Evolutionary conservation across 108 stramenopile species (phyloP), one percentile per base, ranked within the genome.

Genomic region (Cyclotella cryptica): DNA sequence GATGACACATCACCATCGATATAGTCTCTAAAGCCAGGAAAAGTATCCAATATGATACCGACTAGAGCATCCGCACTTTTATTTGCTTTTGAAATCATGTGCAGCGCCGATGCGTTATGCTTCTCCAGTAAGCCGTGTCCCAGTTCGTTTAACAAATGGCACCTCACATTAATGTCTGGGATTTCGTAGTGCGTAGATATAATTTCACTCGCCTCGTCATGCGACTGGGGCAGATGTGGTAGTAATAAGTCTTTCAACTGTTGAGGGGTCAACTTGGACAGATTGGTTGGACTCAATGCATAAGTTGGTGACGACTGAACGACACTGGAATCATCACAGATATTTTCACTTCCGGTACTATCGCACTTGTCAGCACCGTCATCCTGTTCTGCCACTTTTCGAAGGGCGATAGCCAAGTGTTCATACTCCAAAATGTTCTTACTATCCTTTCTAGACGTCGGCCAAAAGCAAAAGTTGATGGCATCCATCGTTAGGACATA

Each of bases 391-490:
- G 91, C 93, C 69, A 94, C 53, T 43, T 84, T 86, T 45, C 87
- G 88, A 22, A 97, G 77, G 17, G 92, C 90, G 17, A 81, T 83
- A 26, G 97, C 94, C 46, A 97, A 58, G 66, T 93, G 90, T 39
- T 94, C 92, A 83, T 97, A 97, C 72, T 97, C 95, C 22, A 96
- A 83, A 5, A 51, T 53, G 66, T 92, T 87, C 40, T 80, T 86
- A 26, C 27, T 64, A 15, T 41, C 24, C 41, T 59, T 52, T 29
- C 62, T 35, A 51, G 78, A 44, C 46, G 63, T 41, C 0, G 97
- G 97, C 97, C 97, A 97, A 73, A 97, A 97, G 52, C 97, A 97
- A 86, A 97, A 97, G 64, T 97, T 97, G 55, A 97, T 92, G 67
- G 95, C 93, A 86, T 97, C 97, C 84, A 97, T 61, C 6, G 93